phyloP scores from a whole-genome alignment of 2,329 filamentous ascomycete species.

The Alternaria arbusti region DNA sequence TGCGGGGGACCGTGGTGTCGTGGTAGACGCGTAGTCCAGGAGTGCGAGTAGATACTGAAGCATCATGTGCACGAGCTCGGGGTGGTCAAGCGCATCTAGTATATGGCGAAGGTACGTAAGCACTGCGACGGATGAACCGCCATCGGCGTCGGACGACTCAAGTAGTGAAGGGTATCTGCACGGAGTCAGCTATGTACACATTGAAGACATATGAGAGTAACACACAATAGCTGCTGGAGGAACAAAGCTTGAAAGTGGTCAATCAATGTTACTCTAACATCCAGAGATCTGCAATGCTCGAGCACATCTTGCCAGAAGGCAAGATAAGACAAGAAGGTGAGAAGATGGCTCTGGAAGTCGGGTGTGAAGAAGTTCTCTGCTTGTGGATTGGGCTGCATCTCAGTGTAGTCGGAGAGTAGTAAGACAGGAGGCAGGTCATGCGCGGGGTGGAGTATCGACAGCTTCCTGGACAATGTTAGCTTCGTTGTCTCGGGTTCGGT shows the following conservation, averaged over 20 bases:
- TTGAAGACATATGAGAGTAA: not conserved
- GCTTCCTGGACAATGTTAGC: constrained; percentile 62
- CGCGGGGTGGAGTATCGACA: constrained; percentile 78
- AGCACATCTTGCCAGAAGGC: constrained; percentile 98
- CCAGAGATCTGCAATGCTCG: constrained; percentile 89
- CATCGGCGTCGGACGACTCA: constrained; percentile 96
- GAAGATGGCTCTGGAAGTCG: constrained; percentile 83
- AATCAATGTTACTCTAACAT: constrained; percentile 89
- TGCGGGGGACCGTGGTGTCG: constrained; percentile 58
- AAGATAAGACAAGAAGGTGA: constrained; percentile 92
- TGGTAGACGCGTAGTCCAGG: constrained; percentile 60
- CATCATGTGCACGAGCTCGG: constrained; percentile 92
- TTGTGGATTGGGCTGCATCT: constrained; percentile 68
- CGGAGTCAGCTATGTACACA: constrained; percentile 17
- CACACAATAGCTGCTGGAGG: constrained; percentile 87
- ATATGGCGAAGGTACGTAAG: constrained; percentile 91
- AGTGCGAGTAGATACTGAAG: constrained; percentile 89
- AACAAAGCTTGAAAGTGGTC: constrained; percentile 98
- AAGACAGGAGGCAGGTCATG: constrained; percentile 82
- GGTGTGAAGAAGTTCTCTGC: constrained; percentile 75
- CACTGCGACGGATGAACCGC: constrained; percentile 94
- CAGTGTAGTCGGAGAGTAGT: constrained; percentile 85
- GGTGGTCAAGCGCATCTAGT: constrained; percentile 87
- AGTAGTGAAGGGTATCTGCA: constrained; percentile 88
- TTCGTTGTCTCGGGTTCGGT: not conserved